Conservation (phyloP, 352 stramenopile species). For the Sclerospora graminicola region DNA sequence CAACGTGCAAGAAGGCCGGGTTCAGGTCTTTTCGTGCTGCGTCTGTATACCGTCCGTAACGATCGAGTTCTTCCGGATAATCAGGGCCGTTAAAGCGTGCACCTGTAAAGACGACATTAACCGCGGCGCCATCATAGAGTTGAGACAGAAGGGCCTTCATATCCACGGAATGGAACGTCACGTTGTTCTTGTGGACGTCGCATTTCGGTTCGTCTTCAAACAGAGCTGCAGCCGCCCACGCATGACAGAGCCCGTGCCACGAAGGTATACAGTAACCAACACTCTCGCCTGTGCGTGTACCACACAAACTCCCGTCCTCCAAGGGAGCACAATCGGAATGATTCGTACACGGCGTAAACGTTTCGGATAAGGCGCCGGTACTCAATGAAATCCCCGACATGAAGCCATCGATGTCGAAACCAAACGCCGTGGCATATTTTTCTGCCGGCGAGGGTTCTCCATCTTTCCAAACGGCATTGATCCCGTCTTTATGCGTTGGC, state of each 20-base stretch:
- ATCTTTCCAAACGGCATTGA: constrained; percentile 31
- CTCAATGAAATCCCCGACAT: constrained; percentile 23
- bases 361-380: constrained; percentile 26
- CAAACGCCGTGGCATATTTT: constrained; percentile 40
- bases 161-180: constrained; percentile 38
- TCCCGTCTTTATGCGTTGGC: constrained; percentile 48
- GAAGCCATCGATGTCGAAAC: constrained; percentile 21
- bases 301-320: constrained; percentile 20
- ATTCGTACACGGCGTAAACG: constrained; percentile 13
- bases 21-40: constrained; percentile 31
- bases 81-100: constrained; percentile 27
- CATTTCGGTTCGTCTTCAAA: constrained; percentile 33
- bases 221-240: constrained; percentile 30
- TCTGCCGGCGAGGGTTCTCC: constrained; percentile 17
- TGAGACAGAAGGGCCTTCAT: constrained; percentile 40
- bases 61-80: constrained; percentile 16
- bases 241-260: constrained; percentile 37
- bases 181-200: constrained; percentile 30
- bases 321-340: constrained; percentile 16
- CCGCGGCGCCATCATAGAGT: constrained; percentile 25
- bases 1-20: constrained; percentile 38
- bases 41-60: constrained; percentile 41
- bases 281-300: constrained; percentile 12
- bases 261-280: constrained; percentile 37
- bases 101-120: constrained; percentile 32